Evolutionary conservation across 495 filamentous ascomycete genomes (phyloP), one percentile per base, ranked within the genome.

Genomic region (Talaromyces wortmannii): DNA sequence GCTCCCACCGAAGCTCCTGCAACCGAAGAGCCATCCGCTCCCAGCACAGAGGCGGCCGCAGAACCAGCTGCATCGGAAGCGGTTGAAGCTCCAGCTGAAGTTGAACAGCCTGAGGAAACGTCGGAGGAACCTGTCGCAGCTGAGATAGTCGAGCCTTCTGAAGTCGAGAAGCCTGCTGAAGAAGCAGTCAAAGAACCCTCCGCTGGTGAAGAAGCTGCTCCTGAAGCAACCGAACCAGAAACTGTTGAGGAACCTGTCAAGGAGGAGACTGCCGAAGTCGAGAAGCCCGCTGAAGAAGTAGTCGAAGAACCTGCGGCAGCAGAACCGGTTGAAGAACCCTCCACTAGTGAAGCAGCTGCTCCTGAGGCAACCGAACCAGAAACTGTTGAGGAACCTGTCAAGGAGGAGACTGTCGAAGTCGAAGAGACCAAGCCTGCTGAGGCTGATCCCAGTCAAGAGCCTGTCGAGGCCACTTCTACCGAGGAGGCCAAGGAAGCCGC

Each of bases 311-410:
- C 61, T 32, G 64, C 59, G 36, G 60, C 61, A 30, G 23, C 23
- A 4, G 23, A 23, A 23, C 23, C 23, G 4, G 23, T 23, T 23
- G 23, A 23, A 23, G 4, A 23, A 4, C 23, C 23, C 23, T 23
- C 23, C 23, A 61, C 59, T 13, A 60, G 55, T 3, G 64, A 61
- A 61, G 40, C 55, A 63, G n/a, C 45, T 1, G 59, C 61, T 31
- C 13, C 61, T 45, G 49, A 48, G 8, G 12, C 50, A 18, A 30
- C 56, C n/a, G 53, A 61, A 17, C 53, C 56, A 5, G 45, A 23
- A 11, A 32, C 61, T 15, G 52, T 57, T 7, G 47, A 61, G 18
- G 45, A 61, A 32, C 53, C 53, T 32, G 16, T 29, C 45, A 10
- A 11, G 31, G 42, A 59, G 23, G 42, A 59, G 31, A 30, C 45